Evolutionary conservation across 495 filamentous ascomycete species (phyloP), one percentile per base, ranked within the genome.

Genomic region (Letharia columbiana): DNA sequence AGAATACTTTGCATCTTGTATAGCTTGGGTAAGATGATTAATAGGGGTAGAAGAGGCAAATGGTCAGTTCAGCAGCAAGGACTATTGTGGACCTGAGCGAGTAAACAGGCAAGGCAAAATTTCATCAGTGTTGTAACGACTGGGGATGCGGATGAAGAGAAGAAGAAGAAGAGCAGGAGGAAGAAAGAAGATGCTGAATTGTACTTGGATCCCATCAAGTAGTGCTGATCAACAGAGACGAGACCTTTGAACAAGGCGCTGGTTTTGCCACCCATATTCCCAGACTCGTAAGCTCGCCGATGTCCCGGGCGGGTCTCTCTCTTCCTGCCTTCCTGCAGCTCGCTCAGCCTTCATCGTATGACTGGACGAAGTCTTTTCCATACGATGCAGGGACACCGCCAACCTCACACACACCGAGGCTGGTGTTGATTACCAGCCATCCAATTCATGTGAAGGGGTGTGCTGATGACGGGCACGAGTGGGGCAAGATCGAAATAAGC

Each of bases 261-360:
- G 54, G 20, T 59, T 57, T 44, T 4, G 63, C 63, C 63, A 65
- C 63, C 41, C 15, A 35, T 33, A 57, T 35, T 57, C 54, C 54
- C 20, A 37, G 63, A 58, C n/a, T 45, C 52, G 63, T 65, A 65
- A 65, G 63, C 63, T 65, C 41, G 63, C 63, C 63, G 41, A 47
- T 31, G 37, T 47, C 31, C 62, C 49, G 52, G 40, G 42, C 11
- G 40, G 42, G 8, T n/a, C 11, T 59, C 35, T 52, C 35, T 50
- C 61, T 37, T 35, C 3, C 52, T 10, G 31, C 52, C 31, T n/a
- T 37, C 20, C 37, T 33, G 28, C 37, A 17, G 31, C 42, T 31
- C n/a, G 8, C 41, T 45, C 63, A 59, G 52, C 63, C 63, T 44
- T 35, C 52, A 47, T 65, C 54, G 54, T 65, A 39, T 47, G 41